Conservation (phyloP, 2,329 filamentous ascomycete species). For the Colletotrichum sp. region DNA sequence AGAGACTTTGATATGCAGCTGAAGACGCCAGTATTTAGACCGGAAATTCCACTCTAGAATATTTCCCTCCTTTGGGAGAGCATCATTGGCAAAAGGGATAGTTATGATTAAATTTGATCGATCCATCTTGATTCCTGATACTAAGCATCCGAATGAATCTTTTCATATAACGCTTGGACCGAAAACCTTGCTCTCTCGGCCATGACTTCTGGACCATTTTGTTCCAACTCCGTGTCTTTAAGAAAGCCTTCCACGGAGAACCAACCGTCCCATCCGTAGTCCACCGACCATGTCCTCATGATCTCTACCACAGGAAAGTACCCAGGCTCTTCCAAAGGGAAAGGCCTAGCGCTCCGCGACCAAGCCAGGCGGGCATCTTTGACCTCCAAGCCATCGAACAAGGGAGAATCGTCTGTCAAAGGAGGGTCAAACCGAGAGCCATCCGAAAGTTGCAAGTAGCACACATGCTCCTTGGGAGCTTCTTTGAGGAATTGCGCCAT, state of each 20-base stretch:
- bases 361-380: neutral
- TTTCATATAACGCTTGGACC: neutral
- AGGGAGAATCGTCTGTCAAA: neutral
- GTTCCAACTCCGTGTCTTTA: neutral
- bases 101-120: fast-evolving
- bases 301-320: neutral
- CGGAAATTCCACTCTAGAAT: too few species aligned
- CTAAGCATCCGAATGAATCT: neutral
- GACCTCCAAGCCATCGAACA: neutral
- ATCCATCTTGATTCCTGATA: neutral
- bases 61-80: neutral
- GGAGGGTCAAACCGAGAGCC: neutral
- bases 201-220: neutral
- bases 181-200: neutral
- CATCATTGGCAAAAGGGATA: neutral
- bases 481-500: neutral
- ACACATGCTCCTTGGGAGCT: neutral
- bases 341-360: neutral
- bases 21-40: too few species aligned
- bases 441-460: neutral
- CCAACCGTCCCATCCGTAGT: neutral
- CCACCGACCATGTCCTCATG: neutral
- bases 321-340: neutral
- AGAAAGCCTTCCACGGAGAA: neutral
- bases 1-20: fast-evolving